Evolutionary conservation across 371 early-diverging fungal genomes (phyloP), one percentile per base, ranked within the genome.

Genomic region (Saksenaea oblongispora): DNA sequence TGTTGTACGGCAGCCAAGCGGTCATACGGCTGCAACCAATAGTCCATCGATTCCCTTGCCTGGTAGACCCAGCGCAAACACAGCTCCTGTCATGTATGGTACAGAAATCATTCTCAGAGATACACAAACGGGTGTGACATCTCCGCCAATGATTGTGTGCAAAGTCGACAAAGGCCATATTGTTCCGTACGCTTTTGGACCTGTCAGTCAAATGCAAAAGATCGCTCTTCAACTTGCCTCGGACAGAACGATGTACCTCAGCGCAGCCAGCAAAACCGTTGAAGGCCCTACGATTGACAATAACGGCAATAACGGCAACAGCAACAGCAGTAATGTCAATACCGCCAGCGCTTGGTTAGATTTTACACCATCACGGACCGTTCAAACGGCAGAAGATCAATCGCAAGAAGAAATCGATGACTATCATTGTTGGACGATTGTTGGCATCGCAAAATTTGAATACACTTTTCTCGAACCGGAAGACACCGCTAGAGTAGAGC

Each of bases 161-260:
- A 91, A 91, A 66, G 92, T 93, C 7, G 93, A 92, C 65, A 87
- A 88, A 59, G 90, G 90, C 17, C 80, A 85, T 5, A 82, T 90
- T 37, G 85, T 84, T 10, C 76, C 84, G 56, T 68, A 75, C 56
- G 88, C 89, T 1, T 76, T 73, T 59, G 91, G 91, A 1, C 89
- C 91, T 5, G 87, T 93, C 53, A 90, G 91, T 63, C 93, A 93
- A 74, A 92, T 93, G 93, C 93, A 93, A 72, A 93, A 93, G 71
- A 82, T 93, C 26, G 92, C 92, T 15, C 75, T 93, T 31, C 86
- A 91, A 80, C 74, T 85, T 1, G 62, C 66, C 17, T 70, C 74
- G 5, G 60, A 61, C 11, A 61, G 71, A 42, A 79, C 81, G 24
- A 37, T 73, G 10, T 82, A 75, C 51, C 64, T 82, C 5, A 77